phyloP scores from a whole-genome alignment of 805 yeast genomes.

The Ogataea ramenticola region DNA sequence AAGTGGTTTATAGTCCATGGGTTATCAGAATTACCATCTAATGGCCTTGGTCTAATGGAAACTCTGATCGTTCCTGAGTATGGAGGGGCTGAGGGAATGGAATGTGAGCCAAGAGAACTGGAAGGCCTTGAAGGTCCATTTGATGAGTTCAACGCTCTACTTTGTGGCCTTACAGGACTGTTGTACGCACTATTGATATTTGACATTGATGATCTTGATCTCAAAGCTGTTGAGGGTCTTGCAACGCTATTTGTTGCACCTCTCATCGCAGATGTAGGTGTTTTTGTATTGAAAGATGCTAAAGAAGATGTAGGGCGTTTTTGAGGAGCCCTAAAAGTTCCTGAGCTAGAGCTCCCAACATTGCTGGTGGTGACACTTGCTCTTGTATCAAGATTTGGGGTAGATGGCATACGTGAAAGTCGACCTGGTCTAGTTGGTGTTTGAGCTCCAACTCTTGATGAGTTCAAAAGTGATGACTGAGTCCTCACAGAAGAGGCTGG shows the following conservation, averaged over 20 bases:
- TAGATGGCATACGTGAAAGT: background rate
- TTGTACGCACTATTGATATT: slow-evolving; percentile 3
- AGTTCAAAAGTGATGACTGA: slow-evolving; percentile 1
- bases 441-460: slow-evolving; percentile 10
- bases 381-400: background rate
- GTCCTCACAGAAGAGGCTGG: background rate
- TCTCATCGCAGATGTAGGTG: slow-evolving; percentile 12
- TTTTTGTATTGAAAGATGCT: slow-evolving; percentile 4
- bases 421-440: slow-evolving; percentile 9
- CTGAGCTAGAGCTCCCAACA: background rate
- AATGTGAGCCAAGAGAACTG: slow-evolving; percentile 12
- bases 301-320: slow-evolving; percentile 13
- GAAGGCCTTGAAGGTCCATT: slow-evolving; percentile 10
- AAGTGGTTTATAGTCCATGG: slow-evolving; percentile 40
- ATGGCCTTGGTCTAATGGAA: slow-evolving; percentile 71
- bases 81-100: slow-evolving; percentile 11
- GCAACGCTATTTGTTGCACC: slow-evolving; percentile 10
- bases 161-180: slow-evolving; percentile 11
- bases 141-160: slow-evolving; percentile 2
- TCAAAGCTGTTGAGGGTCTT: slow-evolving; percentile 6
- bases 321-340: background rate
- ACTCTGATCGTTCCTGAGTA: slow-evolving; percentile 73
- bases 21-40: slow-evolving; percentile 12
- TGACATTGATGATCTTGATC: slow-evolving; percentile 16
- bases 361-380: slow-evolving; percentile 4